Base-by-base conservation (phyloP, 257 asterid genomes). In the Nemophila menziesii region DNA sequence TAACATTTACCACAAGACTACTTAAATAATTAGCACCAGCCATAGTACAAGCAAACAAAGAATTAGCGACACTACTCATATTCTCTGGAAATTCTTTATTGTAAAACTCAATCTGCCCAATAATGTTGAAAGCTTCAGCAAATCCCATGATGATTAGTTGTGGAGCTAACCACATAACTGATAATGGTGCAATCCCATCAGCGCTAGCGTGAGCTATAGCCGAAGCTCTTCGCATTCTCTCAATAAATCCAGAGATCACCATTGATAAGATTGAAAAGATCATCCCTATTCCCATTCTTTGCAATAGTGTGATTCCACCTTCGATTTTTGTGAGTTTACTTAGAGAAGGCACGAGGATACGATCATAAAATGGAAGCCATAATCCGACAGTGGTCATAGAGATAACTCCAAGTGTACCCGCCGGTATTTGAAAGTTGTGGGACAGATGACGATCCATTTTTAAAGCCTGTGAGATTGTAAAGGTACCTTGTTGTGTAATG, bases 11-110 rank as follows among this genome's bases (percentile, higher is more conserved):
- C 47, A 85, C 1, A 0, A 67, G 9, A 1, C 61, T 63, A 11
- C 96, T 84, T 0, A 90, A 13, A 11, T 89, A 90, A 38, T 46
- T 79, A 0, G 93, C 85, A 9, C 92, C 92, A 0, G 83, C 93
- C 65, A 41, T 48, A 0, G 96, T 76, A 8, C 74, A 51, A 0
- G 94, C 79, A 20, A 84, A 77, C 55, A 90, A 23, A 8, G 96
- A 90, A 22, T 90, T 89, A 0, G 96, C 98, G 60, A 89, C 34
- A 14, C 96, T 84, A 2, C 74, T 71, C 96, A 89, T 76, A 27
- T 56, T 74, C 26, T 81, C 93, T 0, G 98, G 98, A 18, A 85
- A 85, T 64, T 90, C 98, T 56, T 71, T 80, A 55, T 85, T 78
- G 40, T 72, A 85, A 11, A 90, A 74, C 62, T 90, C 96, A 2